Conservation (phyloP, 441 rosid genomes). For the Biscutella auriculata region DNA sequence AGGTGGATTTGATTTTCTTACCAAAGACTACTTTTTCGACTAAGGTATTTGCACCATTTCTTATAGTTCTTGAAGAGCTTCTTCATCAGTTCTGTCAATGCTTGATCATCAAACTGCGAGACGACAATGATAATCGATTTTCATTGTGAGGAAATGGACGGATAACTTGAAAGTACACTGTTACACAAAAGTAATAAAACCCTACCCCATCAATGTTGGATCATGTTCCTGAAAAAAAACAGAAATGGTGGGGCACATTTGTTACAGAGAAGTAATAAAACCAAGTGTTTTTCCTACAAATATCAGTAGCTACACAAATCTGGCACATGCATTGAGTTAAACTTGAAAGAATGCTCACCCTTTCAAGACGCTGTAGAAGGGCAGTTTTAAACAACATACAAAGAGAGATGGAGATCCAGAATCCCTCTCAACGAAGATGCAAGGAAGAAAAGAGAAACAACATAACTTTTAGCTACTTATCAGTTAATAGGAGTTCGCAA, state of each 20-base stretch:
- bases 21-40: slow-evolving; percentile 94
- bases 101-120: slow-evolving; percentile 83
- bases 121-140: background rate
- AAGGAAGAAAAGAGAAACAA: too few species aligned
- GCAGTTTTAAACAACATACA: slow-evolving; percentile 97
- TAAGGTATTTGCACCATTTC: slow-evolving; percentile 97
- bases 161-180: background rate
- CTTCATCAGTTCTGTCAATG: slow-evolving; percentile 92
- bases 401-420: too few species aligned
- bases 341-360: slow-evolving; percentile 35
- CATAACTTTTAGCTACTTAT: too few species aligned
- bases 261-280: background rate
- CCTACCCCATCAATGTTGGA: slow-evolving; percentile 77
- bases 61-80: slow-evolving; percentile 93
- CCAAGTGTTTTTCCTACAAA: background rate
- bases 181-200: too few species aligned
- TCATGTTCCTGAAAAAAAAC: slow-evolving; percentile 62
- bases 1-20: slow-evolving; percentile 20
- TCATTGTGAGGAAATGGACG: background rate
- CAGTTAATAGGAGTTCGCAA: too few species aligned
- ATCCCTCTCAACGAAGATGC: too few species aligned
- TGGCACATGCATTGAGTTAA: background rate
- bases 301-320: background rate
- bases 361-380: slow-evolving; percentile 90
- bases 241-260: background rate